Base-by-base conservation (phyloP, 192 early-diverging fungal genomes). In the Mortierella hygrophila region DNA sequence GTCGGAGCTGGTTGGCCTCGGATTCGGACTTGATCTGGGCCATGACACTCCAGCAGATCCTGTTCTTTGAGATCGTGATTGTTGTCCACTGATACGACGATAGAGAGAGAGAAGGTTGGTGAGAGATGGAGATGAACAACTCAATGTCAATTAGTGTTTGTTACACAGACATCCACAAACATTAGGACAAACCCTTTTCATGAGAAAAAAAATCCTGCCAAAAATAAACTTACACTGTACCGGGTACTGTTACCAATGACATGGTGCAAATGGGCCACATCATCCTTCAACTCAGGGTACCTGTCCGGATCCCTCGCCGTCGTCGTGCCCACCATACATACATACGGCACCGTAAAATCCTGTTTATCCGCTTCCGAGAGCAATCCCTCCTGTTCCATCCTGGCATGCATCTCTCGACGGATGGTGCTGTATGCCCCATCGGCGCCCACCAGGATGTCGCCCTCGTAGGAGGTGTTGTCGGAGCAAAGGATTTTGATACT, bases 31-130 rank as follows among this genome's bases (percentile, higher is more conserved):
- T 60, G 57, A 60, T n/a, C n/a, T 60, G 57, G 6, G 57, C 57
- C 57, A 60, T 60, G 57, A 60, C 57, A n/a, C 57, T 60, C 57
- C 57, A 60, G 10, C 57, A 60, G n/a, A 60, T 60, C n/a, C 57
- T 60, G 57, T 60, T 60, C 57, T 60, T 60, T 26, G 57, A 7
- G 57, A 60, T 60, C 6, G 57, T 60, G 57, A 60, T 60, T 23
- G 57, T 60, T 60, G 54, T 55, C 54, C 54, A 55, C 54, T 55
- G 44, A 55, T 55, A 23, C 16, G 7, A 11, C 13, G 21, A 23
- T 5, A 5, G 20, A 23, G 54, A 8, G 23, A 40, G 38, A 40
- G 38, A 40, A 40, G 6, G 38, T 40, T 40, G 6, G 4, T 40
- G 6, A 20, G 13, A 55, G 21, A 23, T 23, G n/a, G 21, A 23